These are phyloP conservation scores for Brassica balearica DNA, from an alignment of 441 rosid species.

Conservation along the genomic window DNA sequence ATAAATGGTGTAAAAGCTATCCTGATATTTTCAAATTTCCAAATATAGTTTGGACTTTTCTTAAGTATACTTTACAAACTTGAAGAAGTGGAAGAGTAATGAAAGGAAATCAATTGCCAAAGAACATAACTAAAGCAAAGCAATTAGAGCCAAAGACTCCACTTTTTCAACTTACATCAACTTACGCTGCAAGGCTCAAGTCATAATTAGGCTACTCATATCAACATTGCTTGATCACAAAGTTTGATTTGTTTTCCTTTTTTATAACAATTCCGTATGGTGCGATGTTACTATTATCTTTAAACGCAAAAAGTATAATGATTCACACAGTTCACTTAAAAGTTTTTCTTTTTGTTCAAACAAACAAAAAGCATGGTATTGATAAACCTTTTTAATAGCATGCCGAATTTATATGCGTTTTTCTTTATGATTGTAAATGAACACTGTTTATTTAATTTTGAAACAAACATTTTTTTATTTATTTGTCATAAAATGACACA, in stretches of 20 bases:
- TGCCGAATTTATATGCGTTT: constrained; percentile 16
- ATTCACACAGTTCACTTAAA: constrained; percentile 22
- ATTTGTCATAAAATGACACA: too few species aligned
- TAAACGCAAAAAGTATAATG: constrained; percentile 13
- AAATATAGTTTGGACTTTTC: neutral
- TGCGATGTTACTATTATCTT: constrained; percentile 43
- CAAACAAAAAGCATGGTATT: neutral
- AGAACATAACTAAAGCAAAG: constrained; percentile 18
- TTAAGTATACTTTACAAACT: neutral
- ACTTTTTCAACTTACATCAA: constrained; percentile 39
- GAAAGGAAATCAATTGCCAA: constrained; percentile 13
- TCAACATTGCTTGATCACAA: constrained; percentile 46
- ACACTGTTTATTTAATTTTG: neutral
- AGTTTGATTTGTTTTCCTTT: constrained; percentile 45
- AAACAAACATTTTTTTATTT: neutral
- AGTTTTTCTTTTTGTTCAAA: constrained; percentile 7
- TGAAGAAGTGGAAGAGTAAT: constrained; percentile 26
- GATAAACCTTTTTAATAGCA: constrained; percentile 18
- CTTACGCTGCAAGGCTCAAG: constrained; percentile 44
- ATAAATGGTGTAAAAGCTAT: constrained; percentile 12
- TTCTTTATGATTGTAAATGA: neutral
- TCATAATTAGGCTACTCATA: constrained; percentile 44
- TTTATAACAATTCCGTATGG: constrained; percentile 16
- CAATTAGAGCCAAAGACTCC: constrained; percentile 24
- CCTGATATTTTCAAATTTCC: neutral